Base-by-base conservation (phyloP, 352 stramenopile genomes). In the Globisporangium solare region DNA sequence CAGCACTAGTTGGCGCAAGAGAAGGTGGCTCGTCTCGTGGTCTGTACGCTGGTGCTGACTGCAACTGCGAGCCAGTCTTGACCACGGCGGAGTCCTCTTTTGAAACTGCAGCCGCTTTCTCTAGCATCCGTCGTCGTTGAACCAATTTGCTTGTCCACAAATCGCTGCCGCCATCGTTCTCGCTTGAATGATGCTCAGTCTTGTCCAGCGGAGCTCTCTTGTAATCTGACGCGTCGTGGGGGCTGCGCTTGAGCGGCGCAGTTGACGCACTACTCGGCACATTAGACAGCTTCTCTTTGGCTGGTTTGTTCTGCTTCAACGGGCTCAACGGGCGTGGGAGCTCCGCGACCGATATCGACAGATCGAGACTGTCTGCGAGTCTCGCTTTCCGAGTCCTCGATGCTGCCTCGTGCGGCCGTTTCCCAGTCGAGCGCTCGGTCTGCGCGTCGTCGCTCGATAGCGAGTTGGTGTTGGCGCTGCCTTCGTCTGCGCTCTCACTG, bases 351-450 rank as follows among this genome's bases (percentile, higher is more conserved):
- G 63, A 71, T 60, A 79, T 67, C 1, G 74, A 89, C 27, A 89
- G 56, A 27, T 89, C 76, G 15, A 89, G 65, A 40, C 79, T 89
- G 49, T 87, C 79, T 52, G 52, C 61, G 3, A 86, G 60, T 47
- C 60, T 24, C 10, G 41, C n/a, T 22, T 32, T 68, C 20, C 13
- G 18, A 51, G 48, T 46, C n/a, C 21, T 69, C 12, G 32, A 1
- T 17, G 15, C 50, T 31, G 2, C 51, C 11, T 35, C 27, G 27
- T 35, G 27, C 6, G 27, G 27, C 4, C 27, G 27, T 35, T 35
- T 35, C 7, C 27, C 27, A 35, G 27, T 35, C 7, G 27, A 35
- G 27, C 27, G 27, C 3, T 35, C 27, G 27, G 10, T 22, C 2
- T 13, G 14, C 15, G 24, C 27, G 15, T 53, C 31, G 17, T 64